Evolutionary conservation across 306 rosid species (phyloP).

Genomic region (Glycine latifolia): DNA sequence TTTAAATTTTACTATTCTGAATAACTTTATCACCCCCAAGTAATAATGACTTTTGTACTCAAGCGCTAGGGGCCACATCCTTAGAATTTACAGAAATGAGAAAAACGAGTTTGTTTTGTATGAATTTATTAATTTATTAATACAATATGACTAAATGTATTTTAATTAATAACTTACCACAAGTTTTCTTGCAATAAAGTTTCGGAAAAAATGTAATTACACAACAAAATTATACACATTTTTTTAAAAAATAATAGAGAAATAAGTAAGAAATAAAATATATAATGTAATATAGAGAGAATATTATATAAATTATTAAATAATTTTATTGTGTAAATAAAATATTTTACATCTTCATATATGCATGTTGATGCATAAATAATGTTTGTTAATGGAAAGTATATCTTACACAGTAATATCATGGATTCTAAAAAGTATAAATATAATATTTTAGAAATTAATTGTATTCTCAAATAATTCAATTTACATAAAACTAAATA

Average conservation of each 20-base stretch:
- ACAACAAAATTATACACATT: background rate
- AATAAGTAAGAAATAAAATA: background rate
- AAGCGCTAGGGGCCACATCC: background rate
- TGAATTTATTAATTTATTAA: background rate
- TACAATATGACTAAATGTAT: background rate
- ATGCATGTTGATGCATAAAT: background rate
- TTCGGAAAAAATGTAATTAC: background rate
- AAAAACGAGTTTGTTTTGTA: background rate
- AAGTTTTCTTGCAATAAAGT: background rate
- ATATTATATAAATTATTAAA: background rate
- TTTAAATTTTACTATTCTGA: background rate
- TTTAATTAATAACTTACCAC: background rate
- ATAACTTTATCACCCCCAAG: background rate
- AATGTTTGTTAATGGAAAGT: too few relatives aligned
- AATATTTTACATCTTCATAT: background rate
- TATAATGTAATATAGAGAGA: background rate
- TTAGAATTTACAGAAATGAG: background rate
- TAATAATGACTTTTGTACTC: conserved; percentile 11
- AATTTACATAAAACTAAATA: too few relatives aligned
- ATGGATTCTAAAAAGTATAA: too few relatives aligned
- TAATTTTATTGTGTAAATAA: background rate
- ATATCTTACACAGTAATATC: too few relatives aligned
- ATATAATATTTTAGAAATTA: too few relatives aligned
- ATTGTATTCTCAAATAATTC: too few relatives aligned
- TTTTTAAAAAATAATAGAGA: background rate